A percentile compares a stretch with the other conserved stretches of the same genome.
These are phyloP conservation scores for Thamnidium elegans DNA, from an alignment of 192 early-diverging fungal species.

Conservation along the genomic window DNA sequence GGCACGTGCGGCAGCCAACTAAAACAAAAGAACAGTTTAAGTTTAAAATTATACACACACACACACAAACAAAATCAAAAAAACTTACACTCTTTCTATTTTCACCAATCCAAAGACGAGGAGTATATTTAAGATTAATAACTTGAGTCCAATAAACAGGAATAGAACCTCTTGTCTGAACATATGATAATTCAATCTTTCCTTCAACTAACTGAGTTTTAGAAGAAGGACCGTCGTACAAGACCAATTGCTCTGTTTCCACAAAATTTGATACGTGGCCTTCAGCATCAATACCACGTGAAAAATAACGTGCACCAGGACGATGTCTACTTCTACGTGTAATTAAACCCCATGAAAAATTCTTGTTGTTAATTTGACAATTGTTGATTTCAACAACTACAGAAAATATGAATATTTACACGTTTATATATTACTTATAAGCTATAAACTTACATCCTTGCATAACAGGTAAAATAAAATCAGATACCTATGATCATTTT, in stretches of 20 bases:
- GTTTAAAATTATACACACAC: too few species aligned
- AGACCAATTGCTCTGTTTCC: constrained; percentile 93
- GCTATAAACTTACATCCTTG: constrained; percentile 76
- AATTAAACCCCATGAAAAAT: constrained; percentile 78
- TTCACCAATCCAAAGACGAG: constrained; percentile 75
- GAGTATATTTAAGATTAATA: constrained; percentile 90
- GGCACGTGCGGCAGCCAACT: constrained; percentile 64
- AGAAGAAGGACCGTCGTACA: constrained; percentile 48
- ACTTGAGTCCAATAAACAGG: constrained; percentile 93
- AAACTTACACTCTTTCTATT: constrained; percentile 60
- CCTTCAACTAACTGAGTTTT: constrained; percentile 35
- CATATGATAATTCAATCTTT: constrained; percentile 65
- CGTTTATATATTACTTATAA: neutral
- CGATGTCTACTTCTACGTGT: constrained; percentile 80
- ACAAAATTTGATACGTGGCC: constrained; percentile 97
- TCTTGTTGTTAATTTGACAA: constrained; percentile 61
- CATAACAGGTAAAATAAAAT: constrained; percentile 87
- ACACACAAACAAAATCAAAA: too few species aligned
- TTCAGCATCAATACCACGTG: constrained; percentile 85
- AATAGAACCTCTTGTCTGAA: constrained; percentile 94
- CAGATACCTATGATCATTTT: constrained; percentile 65
- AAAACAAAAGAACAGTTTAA: constrained; percentile 6
- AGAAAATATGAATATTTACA: neutral
- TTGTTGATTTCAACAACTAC: constrained; percentile 61
- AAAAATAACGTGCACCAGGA: constrained; percentile 88